Base-by-base conservation (phyloP, 257 asterid genomes). In the Cynanchum wilfordii region DNA sequence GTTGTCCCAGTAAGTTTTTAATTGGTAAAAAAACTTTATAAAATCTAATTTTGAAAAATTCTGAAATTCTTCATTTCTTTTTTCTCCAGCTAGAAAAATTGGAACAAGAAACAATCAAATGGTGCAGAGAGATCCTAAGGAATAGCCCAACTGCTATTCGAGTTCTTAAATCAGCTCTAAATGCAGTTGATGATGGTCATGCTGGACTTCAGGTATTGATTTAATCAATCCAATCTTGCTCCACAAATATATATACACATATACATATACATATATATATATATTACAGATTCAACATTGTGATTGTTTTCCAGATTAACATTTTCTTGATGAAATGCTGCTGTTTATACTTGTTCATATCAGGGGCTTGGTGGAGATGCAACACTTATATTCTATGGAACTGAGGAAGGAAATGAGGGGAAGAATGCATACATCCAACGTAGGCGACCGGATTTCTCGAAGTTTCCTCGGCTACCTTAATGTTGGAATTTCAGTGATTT, bases 341-440 rank as follows among this genome's bases (percentile, higher is more conserved):
- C 68, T 3, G 38, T 44, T 19, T 20, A 20, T 36, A 15, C 36
- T 59, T 75, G 15, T 38, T 38, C 8, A 47, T 36, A 44, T 42
- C 83, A 91, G 97, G 97, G 87, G 38, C 88, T 94, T 38, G 98
- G 84, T 30, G 99, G 99, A 70, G 96, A 94, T 71, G 96, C 98
- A 2, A 94, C 98, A 0, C 93, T 94, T 49, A 66, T 94, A 47
- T 94, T 91, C 67, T 94, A 94, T 38, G 99, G 97, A 73, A 91
- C 97, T 0, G 97, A 91, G 77, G 99, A 94, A 78, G 99, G 97
- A 2, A 83, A 78, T 0, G 99, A 89, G 81, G 99, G 99, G 70
- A 94, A 90, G 79, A 85, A 78, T 7, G 93, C 97, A 19, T 94
- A 89, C 73, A 67, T 88, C 68, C 79, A 88, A 42, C 90, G 83